These are phyloP conservation scores for Hypoxylon sp. DNA, from an alignment of 2,329 filamentous ascomycete genomes.

Conservation along the genomic window DNA sequence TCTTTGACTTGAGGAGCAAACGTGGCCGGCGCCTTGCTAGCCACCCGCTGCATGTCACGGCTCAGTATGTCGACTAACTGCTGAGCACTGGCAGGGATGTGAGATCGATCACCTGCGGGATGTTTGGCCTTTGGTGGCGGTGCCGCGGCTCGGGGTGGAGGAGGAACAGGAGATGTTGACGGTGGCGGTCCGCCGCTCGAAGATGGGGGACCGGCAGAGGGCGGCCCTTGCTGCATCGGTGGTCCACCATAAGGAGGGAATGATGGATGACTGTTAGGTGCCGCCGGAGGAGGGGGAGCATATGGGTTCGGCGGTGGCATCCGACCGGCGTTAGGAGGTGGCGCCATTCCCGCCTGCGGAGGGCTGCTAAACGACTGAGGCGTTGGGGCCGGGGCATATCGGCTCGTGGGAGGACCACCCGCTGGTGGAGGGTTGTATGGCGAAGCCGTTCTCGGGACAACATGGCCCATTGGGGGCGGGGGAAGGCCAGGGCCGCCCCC, in stretches of 20 bases:
- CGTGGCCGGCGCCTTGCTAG: conserved; percentile 81
- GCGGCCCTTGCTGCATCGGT: conserved; percentile 50
- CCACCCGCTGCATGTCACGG: conserved; percentile 88
- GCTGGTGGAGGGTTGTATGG: conserved; percentile 85
- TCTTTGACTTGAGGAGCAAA: conserved; percentile 92
- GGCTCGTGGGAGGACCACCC: conserved; percentile 71
- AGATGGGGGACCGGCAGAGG: conserved; percentile 52
- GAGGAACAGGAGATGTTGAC: conserved; percentile 51
- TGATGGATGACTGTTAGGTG: conserved; percentile 62
- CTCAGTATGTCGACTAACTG: conserved; percentile 82
- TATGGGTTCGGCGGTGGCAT: conserved; percentile 58
- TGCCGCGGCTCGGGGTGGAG: conserved; percentile 57
- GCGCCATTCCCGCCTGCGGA: conserved; percentile 41
- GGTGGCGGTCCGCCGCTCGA: conserved; percentile 49
- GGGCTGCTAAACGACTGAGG: conserved; percentile 60
- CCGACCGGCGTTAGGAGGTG: conserved; percentile 50
- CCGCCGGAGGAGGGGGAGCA: conserved; percentile 57
- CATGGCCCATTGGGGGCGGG: conserved; percentile 55
- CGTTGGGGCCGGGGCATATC: conserved; percentile 76
- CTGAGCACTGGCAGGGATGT: conserved; percentile 81
- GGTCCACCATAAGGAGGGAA: conserved; percentile 57
- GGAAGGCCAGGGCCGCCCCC: conserved; percentile 42
- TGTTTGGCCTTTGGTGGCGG: conserved; percentile 70
- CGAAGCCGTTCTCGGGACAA: conserved; percentile 76
- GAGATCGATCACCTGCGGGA: conserved; percentile 85